Percentiles rank a stretch among this genome's conserved stretches.
Evolutionary conservation across 2,329 filamentous ascomycete species (phyloP).

Genomic region (Stromatinia cepivora): DNA sequence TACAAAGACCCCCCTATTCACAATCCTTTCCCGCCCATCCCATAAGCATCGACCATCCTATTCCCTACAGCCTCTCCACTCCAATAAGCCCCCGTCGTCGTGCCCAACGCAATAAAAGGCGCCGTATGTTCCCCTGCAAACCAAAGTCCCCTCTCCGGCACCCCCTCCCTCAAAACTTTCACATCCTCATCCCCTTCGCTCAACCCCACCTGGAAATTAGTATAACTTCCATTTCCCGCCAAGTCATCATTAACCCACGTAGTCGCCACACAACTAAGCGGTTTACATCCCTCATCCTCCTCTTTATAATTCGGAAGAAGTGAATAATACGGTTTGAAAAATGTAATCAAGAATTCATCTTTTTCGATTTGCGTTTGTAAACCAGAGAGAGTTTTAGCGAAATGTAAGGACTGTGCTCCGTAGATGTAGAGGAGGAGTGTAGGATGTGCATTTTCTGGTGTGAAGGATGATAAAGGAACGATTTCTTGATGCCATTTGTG

Average conservation of each 20-base stretch:
- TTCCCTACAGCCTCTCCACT: constrained; percentile 77
- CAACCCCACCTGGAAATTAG: constrained; percentile 65
- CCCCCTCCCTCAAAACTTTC: constrained; percentile 46
- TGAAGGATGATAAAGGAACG: constrained; percentile 60
- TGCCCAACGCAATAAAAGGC: constrained; percentile 85
- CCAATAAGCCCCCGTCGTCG: constrained; percentile 81
- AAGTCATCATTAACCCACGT: constrained; percentile 66
- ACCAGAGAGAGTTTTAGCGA: constrained; percentile 34
- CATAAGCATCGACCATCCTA: constrained; percentile 60
- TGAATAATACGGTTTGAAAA: constrained; percentile 66
- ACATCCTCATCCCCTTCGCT: constrained; percentile 60
- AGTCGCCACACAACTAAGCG: constrained; percentile 57
- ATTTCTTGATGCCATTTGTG: constrained; percentile 60
- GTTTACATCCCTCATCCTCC: constrained; percentile 50
- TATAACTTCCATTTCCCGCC: constrained; percentile 67
- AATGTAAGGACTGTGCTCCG: constrained; percentile 46
- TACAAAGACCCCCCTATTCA: not conserved
- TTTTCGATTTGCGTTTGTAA: constrained; percentile 31
- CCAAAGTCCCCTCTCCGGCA: constrained; percentile 48
- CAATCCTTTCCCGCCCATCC: constrained; percentile 25
- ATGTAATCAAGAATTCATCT: constrained; percentile 42
- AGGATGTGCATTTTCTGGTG: constrained; percentile 53
- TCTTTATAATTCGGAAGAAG: constrained; percentile 58
- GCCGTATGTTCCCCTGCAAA: constrained; percentile 77
- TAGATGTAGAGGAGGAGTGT: constrained; percentile 67